Evolutionary conservation across 179 eudicot genomes (phyloP).

Genomic region (Spergularia azorica): DNA sequence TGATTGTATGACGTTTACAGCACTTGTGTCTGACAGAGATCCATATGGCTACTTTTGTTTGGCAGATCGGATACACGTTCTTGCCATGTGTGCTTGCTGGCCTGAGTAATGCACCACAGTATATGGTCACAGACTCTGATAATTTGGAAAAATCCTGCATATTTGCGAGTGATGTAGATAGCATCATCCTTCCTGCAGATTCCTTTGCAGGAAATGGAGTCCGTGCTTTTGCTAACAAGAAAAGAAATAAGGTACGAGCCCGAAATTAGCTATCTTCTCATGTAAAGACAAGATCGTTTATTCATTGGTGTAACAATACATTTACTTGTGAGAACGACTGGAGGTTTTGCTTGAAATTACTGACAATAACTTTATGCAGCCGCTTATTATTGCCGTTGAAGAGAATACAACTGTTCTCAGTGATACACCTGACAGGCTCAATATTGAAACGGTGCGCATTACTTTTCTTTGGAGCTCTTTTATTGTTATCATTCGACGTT

Average conservation of each 20-base stretch:
- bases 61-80: slow-evolving; percentile 92
- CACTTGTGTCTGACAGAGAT: not conserved
- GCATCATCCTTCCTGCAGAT: slow-evolving; percentile 79
- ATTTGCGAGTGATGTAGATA: slow-evolving; percentile 79
- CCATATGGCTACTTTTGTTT: slow-evolving; percentile 4
- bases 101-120: slow-evolving; percentile 90
- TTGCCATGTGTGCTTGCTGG: slow-evolving; percentile 97
- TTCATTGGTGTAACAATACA: not conserved
- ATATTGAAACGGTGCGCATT: slow-evolving; percentile 64
- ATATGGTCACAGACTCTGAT: slow-evolving; percentile 38
- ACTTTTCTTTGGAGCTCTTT: slow-evolving; percentile 2
- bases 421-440: slow-evolving; percentile 75
- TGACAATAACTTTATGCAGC: slow-evolving; percentile 48
- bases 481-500: not conserved
- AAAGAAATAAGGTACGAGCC: slow-evolving; percentile 55
- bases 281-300: slow-evolving; percentile 4
- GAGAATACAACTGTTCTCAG: slow-evolving; percentile 84
- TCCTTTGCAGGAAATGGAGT: slow-evolving; percentile 82
- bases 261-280: slow-evolving; percentile 6
- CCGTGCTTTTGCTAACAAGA: slow-evolving; percentile 62
- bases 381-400: slow-evolving; percentile 79
- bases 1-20: not conserved
- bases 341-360: slow-evolving; percentile 1
- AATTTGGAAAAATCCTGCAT: slow-evolving; percentile 50
- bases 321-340: slow-evolving; percentile 7